Conservation (phyloP, 495 filamentous ascomycete species). For the Penicillium waksmanii region DNA sequence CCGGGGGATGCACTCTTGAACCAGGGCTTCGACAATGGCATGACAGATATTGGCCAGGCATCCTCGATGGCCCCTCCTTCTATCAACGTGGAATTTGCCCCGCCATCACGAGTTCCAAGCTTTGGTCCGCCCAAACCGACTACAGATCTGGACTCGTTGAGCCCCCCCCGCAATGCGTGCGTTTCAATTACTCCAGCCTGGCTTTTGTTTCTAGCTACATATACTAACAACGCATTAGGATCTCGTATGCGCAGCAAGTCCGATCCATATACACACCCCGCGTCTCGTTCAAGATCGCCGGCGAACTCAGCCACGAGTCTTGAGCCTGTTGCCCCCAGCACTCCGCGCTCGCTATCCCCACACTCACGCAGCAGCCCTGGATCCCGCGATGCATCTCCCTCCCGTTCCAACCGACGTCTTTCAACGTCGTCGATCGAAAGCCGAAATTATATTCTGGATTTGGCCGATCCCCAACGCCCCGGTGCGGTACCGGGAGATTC, state of each 20-base stretch:
- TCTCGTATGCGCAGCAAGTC: conserved; percentile 70
- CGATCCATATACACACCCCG: conserved; percentile 64
- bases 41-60: conserved; percentile 65
- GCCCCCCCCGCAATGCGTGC: conserved; percentile 85
- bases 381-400: conserved; percentile 62
- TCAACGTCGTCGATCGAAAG: conserved; percentile 84
- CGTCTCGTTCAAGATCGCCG: conserved; percentile 49
- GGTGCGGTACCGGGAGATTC: conserved; percentile 61
- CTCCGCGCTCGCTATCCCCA: conserved; percentile 71
- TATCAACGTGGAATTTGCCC: conserved; percentile 93
- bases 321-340: conserved; percentile 42
- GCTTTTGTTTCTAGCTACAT: neutral
- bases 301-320: conserved; percentile 48
- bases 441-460: conserved; percentile 89
- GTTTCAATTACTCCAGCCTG: conserved; percentile 29
- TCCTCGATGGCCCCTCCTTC: conserved; percentile 81
- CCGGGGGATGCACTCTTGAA: conserved; percentile 36
- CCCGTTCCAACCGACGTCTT: conserved; percentile 68
- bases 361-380: conserved; percentile 49
- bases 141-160: conserved; percentile 74
- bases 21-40: conserved; percentile 31
- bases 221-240: conserved; percentile 40
- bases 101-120: conserved; percentile 71
- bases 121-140: conserved; percentile 71
- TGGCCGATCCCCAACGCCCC: conserved; percentile 86